Evolutionary conservation across 306 rosid genomes (phyloP), one percentile per base, ranked within the genome.

Genomic region (Rubus parviflorus): DNA sequence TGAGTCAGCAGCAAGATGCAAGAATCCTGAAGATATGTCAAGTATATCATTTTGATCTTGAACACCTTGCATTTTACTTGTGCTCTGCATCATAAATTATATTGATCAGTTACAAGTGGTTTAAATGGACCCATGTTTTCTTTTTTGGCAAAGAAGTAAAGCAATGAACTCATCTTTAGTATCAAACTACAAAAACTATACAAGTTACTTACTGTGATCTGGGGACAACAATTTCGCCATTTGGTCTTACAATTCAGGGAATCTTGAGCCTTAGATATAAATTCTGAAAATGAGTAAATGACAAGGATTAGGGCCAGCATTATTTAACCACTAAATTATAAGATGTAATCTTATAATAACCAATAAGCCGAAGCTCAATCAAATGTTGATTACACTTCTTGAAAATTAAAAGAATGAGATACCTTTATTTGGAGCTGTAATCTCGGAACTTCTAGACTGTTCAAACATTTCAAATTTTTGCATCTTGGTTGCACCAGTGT

Each of bases 1-100:
- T 22, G 88, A 90, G 81, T 87, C 93, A 80, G 96, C 84, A 77
- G 96, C 91, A 85, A 94, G 97, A 87, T 89, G 88, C 88, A 92
- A 86, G 75, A 87, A 80, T 64, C 97, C 98, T 41, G 96, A 89
- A 82, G 96, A 87, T 77, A 95, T 83, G 74, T 92, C 92, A 77
- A 95, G 97, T 81, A 92, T 86, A 52, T 74, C 79, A 80, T 75
- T 76, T 77, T 84, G 87, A 86, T 82, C 65, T 22, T 80, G 82
- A 74, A 71, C 35, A 73, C 67, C 81, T 60, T 49, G 77, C 68
- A 66, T 22, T 78, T 75, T 87, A 58, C 85, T 85, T 49, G 73
- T 79, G 65, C 75, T 82, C 99, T 92, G 97, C 80, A 76, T 58
- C 40, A 79, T 22, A 79, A 74, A 66, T 37, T 35, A 80, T 40